These are phyloP conservation scores for Tuber indicum DNA, from an alignment of 495 filamentous ascomycete genomes.

Conservation along the genomic window DNA sequence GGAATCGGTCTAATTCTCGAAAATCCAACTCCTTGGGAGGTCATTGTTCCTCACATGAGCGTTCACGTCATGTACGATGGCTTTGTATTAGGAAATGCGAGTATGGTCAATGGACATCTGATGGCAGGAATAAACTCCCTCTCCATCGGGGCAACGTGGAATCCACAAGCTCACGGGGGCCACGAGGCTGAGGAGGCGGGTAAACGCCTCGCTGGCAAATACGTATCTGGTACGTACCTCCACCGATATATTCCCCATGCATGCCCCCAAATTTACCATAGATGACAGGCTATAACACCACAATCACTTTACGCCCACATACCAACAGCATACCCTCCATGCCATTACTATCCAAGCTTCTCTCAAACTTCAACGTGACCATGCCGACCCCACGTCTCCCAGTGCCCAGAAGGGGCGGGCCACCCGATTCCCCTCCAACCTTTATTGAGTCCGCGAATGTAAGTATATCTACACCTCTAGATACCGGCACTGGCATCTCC, in stretches of 20 bases:
- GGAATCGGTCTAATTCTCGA: constrained; percentile 68
- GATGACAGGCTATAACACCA: constrained; percentile 62
- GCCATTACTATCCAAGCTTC: constrained; percentile 62
- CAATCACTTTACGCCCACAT: constrained; percentile 64
- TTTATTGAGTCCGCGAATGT: constrained; percentile 84
- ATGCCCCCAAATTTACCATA: neutral
- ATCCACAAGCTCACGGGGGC: constrained; percentile 59
- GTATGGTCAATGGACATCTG: constrained; percentile 55
- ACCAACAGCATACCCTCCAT: constrained; percentile 63
- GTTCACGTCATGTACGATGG: constrained; percentile 67
- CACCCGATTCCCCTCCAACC: constrained; percentile 48
- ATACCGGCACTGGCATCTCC: constrained; percentile 34
- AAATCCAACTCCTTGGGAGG: constrained; percentile 82
- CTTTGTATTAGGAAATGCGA: constrained; percentile 67
- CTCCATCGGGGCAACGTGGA: constrained; percentile 63
- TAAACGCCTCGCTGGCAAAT: constrained; percentile 68
- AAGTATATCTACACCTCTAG: constrained; percentile 72
- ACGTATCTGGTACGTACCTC: constrained; percentile 63
- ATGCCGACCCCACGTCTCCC: constrained; percentile 62
- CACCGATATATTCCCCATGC: neutral
- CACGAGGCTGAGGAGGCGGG: constrained; percentile 55
- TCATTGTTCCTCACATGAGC: constrained; percentile 68
- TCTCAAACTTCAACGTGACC: constrained; percentile 61
- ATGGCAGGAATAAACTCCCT: constrained; percentile 64
- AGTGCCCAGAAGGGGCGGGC: constrained; percentile 42